Base-by-base conservation (phyloP, 352 stramenopile genomes). In the Phytophthora tentaculata region DNA sequence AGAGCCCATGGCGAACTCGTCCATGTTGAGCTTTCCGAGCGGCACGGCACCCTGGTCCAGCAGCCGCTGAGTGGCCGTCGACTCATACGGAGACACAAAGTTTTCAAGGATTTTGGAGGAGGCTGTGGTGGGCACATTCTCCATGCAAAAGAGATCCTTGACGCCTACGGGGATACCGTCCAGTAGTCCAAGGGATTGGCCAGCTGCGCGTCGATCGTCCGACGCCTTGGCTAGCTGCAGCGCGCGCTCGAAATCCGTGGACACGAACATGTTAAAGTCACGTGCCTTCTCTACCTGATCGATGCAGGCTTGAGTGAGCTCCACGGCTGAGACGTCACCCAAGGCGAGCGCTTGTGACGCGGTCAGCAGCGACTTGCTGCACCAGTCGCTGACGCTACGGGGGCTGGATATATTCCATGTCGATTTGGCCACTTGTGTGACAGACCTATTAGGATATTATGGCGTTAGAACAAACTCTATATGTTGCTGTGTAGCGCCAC, bases 1-100 rank as follows among this genome's bases (percentile, higher is more conserved):
- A 28, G 92, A 98, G 20, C 98, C 98, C 98, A 99, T 99, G 7
- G 91, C 98, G 79, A 99, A 99, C 84, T 99, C 98, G 78, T 99
- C 98, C 95, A 99, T 98, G 74, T 98, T 99, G 26, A 98, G 98
- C 65, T 97, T 98, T 35, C 97, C 98, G 0, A 99, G 76, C 6
- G 97, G 79, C 20, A 99, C 83, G 8, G 95, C 96, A 14, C 97
- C 97, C 54, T 88, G 77, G 12, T 95, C 83, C 41, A 94, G 82
- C 50, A 99, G 69, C 53, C 95, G 83, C 39, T 79, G 67, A 5
- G 95, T 95, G 9, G 83, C 87, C 17, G 88, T 96, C 8, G 89
- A 95, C 64, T 97, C 88, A 61, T 98, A 98, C 6, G 89, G 91
- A 28, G 97, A 80, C 19, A 98, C 83, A 56, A 97, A 97, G 13